Evolutionary conservation across 129 eudicot genomes (phyloP).

Genomic region (Chrysanthemum lavandulifolium): DNA sequence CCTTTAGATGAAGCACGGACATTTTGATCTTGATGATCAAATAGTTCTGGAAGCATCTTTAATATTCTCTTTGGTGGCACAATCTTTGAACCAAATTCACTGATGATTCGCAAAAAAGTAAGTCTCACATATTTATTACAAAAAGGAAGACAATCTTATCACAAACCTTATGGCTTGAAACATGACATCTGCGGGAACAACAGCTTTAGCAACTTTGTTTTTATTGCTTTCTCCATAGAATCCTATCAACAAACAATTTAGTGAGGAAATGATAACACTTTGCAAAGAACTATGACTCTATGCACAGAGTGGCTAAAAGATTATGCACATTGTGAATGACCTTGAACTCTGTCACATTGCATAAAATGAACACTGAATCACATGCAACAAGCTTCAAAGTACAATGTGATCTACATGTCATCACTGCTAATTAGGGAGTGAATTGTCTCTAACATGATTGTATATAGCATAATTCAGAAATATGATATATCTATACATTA

Average conservation of each 20-base stretch:
- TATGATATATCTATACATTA: not conserved
- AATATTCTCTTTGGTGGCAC: slow-evolving; percentile 94
- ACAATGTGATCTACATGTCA: not conserved
- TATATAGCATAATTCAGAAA: not conserved
- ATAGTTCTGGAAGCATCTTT: slow-evolving; percentile 99
- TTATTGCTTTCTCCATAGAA: slow-evolving; percentile 98
- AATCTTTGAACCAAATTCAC: slow-evolving; percentile 96
- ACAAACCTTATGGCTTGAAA: slow-evolving; percentile 95
- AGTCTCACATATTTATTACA: not conserved
- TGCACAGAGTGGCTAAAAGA: not conserved
- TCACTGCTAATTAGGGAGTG: not conserved
- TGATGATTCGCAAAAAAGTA: slow-evolving; percentile 29
- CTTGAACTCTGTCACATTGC: not conserved
- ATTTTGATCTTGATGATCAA: slow-evolving; percentile 99
- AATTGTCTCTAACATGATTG: not conserved
- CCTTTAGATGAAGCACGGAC: slow-evolving; percentile 99
- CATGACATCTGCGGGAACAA: slow-evolving; percentile 99
- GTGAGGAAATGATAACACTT: not conserved
- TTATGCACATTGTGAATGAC: too few species aligned
- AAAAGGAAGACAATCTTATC: not conserved
- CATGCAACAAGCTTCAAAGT: too few species aligned
- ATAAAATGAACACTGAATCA: not conserved
- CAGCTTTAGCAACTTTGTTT: slow-evolving; percentile 96
- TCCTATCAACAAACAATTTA: slow-evolving; percentile 50
- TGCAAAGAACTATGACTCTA: not conserved